These are phyloP conservation scores for Cucurbita maxima DNA, from an alignment of 306 rosid genomes.

Conservation along the genomic window DNA sequence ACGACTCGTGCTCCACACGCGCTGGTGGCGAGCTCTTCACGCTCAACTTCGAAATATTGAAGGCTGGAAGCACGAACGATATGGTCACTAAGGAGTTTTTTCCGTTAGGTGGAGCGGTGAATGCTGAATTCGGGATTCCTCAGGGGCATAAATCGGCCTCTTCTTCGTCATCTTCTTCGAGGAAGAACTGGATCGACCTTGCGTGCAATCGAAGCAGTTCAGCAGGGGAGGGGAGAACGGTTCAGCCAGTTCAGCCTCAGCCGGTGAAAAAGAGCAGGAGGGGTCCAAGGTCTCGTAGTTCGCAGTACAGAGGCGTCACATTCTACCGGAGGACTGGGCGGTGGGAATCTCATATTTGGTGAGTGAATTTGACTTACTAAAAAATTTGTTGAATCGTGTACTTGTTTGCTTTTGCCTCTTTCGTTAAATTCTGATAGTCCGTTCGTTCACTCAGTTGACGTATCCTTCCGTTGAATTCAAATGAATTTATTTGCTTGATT, in stretches of 20 bases:
- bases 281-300: conserved; percentile 97
- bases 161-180: conserved; percentile 22
- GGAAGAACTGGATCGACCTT: conserved; percentile 54
- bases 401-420: not conserved
- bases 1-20: conserved; percentile 79
- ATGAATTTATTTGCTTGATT: not conserved
- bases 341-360: conserved; percentile 99
- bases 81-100: conserved; percentile 55
- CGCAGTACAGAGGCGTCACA: conserved; percentile 97
- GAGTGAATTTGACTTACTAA: conserved; percentile 15
- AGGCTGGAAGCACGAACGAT: conserved; percentile 31
- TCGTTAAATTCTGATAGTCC: not conserved
- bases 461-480: not conserved
- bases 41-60: conserved; percentile 69
- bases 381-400: not conserved
- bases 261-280: conserved; percentile 82
- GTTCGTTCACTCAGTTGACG: not conserved
- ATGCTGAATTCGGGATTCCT: conserved; percentile 24
- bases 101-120: conserved; percentile 23
- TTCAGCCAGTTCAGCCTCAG: conserved; percentile 29
- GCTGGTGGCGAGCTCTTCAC: conserved; percentile 42
- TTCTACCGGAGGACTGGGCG: conserved; percentile 97
- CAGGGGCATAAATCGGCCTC: conserved; percentile 34
- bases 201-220: conserved; percentile 36
- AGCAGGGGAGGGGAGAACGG: conserved; percentile 26